Base-by-base conservation (phyloP, 108 stramenopile genomes). In the Cyclotella distinguenda region DNA sequence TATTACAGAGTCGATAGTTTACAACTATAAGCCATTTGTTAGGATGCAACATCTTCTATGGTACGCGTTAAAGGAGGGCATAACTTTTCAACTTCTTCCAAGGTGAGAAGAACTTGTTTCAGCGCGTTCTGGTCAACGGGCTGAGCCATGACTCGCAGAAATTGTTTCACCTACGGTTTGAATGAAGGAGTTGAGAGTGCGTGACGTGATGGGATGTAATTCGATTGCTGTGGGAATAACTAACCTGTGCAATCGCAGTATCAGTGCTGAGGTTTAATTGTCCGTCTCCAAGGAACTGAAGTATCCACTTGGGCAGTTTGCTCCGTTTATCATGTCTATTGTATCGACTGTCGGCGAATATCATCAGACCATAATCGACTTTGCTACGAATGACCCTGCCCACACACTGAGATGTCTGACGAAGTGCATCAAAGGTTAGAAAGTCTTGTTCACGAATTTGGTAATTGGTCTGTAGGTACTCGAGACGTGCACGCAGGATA, bases 291-390 rank as follows among this genome's bases (percentile, higher is more conserved):
- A 99, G 54, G 59, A 97, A 98, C 66, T 99, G 95, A 31, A 88
- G 64, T 28, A 99, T 95, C 99, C 99, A 99, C 38, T 88, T 94
- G 6, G 99, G 99, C 9, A 99, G 75, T 73, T 98, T 97, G 38
- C 74, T 89, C 38, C 97, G 87, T 70, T 99, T 99, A 71, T 97
- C 96, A 51, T 91, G 82, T 12, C 95, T 86, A 67, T 91, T 96
- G 82, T 97, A 99, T 21, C 97, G 84, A 39, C 51, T 53, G 48
- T 52, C 50, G 2, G 50, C 50, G 31, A 52, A 52, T n/a, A 98
- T 90, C 93, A 98, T 96, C 15, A 98, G 78, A 19, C 97, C 97
- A 52, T 98, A 98, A 64, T 98, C 97, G 22, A 88, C 89, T 79
- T 98, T 98, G 68, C 88, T 90, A 36, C 97, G 85, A 66, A 97